Percentiles rank a stretch among this genome's conserved stretches.
Conservation (phyloP, 2,329 filamentous ascomycete species). For the Calonectria multiphialidica region DNA sequence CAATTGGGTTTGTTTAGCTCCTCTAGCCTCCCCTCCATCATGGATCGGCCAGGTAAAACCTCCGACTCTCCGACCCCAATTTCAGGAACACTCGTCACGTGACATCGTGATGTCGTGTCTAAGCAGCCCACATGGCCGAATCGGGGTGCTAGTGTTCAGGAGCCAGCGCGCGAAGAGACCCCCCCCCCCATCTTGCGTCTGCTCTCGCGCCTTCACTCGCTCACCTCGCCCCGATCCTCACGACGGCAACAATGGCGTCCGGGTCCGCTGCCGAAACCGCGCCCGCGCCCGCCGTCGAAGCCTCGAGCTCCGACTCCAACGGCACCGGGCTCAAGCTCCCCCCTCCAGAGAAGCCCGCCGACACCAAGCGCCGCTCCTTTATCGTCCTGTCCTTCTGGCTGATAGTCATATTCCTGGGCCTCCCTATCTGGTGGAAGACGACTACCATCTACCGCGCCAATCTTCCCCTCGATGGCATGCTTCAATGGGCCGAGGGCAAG, state of each 20-base stretch:
- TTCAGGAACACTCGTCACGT: constrained; percentile 29
- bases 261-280: constrained; percentile 35
- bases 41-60: constrained; percentile 37
- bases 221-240: not conserved
- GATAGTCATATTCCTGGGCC: constrained; percentile 83
- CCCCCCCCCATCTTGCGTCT: constrained; percentile 6
- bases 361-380: constrained; percentile 75
- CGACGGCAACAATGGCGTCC: constrained; percentile 39
- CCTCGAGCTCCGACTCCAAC: constrained; percentile 2
- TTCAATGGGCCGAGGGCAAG: constrained; percentile 90
- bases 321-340: constrained; percentile 56
- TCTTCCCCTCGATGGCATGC: constrained; percentile 87
- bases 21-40: not conserved
- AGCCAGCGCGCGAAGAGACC: constrained; percentile 18
- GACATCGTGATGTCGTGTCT: constrained; percentile 45
- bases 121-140: constrained; percentile 25
- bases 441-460: constrained; percentile 91
- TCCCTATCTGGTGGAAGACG: constrained; percentile 97
- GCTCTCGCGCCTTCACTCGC: constrained; percentile 1
- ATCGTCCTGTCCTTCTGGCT: constrained; percentile 93
- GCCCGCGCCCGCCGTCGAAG: constrained; percentile 25
- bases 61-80: constrained; percentile 24
- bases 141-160: constrained; percentile 4
- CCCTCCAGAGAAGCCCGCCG: constrained; percentile 82
- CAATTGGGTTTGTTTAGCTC: not conserved